Percentiles rank a stretch among this genome's conserved stretches.
Conservation (phyloP, 495 filamentous ascomycete species). For the Podospora didyma region DNA sequence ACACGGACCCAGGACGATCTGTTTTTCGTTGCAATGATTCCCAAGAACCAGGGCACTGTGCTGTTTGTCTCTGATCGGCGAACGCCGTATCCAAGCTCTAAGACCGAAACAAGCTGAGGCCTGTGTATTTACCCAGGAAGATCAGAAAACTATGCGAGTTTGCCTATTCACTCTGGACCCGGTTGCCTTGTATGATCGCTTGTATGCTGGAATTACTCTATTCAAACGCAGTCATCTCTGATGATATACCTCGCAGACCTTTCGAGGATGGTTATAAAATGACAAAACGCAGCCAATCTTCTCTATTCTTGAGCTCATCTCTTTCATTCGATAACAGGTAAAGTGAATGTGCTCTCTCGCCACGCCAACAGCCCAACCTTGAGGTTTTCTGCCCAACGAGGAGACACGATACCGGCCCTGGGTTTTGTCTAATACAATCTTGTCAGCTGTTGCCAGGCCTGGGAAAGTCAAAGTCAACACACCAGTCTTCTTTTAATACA, state of each 20-base stretch:
- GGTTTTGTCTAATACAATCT: no score
- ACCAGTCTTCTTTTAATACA: conserved; percentile 11
- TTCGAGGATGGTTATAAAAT: neutral
- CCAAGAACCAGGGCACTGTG: neutral
- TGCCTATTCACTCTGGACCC: neutral
- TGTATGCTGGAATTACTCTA: neutral
- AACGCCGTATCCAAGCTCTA: neutral
- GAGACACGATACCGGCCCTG: neutral
- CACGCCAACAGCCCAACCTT: conserved; percentile 14
- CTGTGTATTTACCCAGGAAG: neutral
- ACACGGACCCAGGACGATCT: neutral
- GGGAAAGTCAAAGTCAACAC: neutral
- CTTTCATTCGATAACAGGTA: neutral
- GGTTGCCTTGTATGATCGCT: neutral
- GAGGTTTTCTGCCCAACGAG: conserved; percentile 8
- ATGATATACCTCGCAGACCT: no score
- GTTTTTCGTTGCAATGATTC: neutral
- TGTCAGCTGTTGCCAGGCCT: no score
- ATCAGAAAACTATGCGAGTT: neutral
- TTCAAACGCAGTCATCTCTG: neutral
- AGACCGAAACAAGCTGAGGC: neutral
- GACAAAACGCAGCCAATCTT: no score
- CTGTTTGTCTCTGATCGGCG: neutral
- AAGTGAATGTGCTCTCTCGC: neutral
- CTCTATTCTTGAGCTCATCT: neutral